Conservation (phyloP, 2,329 filamentous ascomycete genomes). For the Claviceps monticola region DNA sequence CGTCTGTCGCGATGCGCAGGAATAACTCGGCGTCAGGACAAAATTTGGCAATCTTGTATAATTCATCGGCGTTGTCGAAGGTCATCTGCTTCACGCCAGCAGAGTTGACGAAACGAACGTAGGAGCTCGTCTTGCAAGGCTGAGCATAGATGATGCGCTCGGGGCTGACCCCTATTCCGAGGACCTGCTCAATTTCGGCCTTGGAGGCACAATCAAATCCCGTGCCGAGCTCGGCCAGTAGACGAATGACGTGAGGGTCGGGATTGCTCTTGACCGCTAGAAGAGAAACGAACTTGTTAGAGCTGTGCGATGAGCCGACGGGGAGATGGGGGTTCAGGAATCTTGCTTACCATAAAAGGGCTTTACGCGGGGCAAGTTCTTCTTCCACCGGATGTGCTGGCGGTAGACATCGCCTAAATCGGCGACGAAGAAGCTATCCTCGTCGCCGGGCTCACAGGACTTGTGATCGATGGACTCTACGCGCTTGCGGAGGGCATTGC, state of each 20-base stretch:
- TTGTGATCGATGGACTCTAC: slow-evolving; percentile 77
- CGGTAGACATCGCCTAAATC: slow-evolving; percentile 97
- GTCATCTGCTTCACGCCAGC: slow-evolving; percentile 94
- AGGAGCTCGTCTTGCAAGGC: slow-evolving; percentile 98
- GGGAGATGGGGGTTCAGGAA: not conserved
- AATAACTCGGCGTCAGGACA: slow-evolving; percentile 83
- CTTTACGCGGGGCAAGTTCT: slow-evolving; percentile 80
- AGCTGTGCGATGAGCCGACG: not conserved
- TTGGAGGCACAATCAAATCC: slow-evolving; percentile 99
- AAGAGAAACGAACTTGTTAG: slow-evolving; percentile 4
- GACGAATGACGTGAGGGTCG: slow-evolving; percentile 73
- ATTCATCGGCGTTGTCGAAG: slow-evolving; percentile 95
- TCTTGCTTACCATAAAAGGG: slow-evolving; percentile 73
- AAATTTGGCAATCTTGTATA: slow-evolving; percentile 92
- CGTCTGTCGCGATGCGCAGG: slow-evolving; percentile 89
- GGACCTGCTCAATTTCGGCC: slow-evolving; percentile 85
- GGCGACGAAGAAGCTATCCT: slow-evolving; percentile 96
- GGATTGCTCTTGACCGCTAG: slow-evolving; percentile 97
- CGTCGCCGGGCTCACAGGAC: slow-evolving; percentile 77
- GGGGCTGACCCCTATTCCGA: slow-evolving; percentile 69
- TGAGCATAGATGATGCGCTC: slow-evolving; percentile 96
- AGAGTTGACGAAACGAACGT: slow-evolving; percentile 77
- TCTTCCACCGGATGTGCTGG: slow-evolving; percentile 97
- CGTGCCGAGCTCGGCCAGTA: slow-evolving; percentile 76
- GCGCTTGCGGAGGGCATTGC: slow-evolving; percentile 72